A percentile compares a stretch with the other conserved stretches of the same genome.
These are phyloP conservation scores for Gleditsia sinensis DNA, from an alignment of 306 rosid genomes.

Conservation along the genomic window DNA sequence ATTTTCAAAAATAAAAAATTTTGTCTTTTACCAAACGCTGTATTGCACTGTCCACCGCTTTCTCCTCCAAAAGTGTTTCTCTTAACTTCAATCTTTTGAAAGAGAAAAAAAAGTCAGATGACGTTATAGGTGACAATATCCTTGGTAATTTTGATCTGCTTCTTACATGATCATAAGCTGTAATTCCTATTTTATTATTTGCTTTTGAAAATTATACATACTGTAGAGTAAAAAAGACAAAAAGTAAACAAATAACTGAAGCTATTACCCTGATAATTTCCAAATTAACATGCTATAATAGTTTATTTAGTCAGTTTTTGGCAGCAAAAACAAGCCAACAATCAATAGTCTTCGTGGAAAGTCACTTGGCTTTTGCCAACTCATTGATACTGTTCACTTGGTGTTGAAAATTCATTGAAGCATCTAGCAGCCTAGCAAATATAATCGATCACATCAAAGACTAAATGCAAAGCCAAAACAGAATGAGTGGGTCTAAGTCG, in stretches of 20 bases:
- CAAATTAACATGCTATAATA: neutral
- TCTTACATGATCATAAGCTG: conserved; percentile 12
- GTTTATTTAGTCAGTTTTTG: neutral
- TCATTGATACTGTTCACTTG: conserved; percentile 14
- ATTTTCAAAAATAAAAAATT: no score
- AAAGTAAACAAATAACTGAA: neutral
- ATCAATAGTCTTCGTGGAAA: conserved; percentile 27
- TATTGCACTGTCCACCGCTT: conserved; percentile 13
- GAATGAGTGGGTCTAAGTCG: conserved; percentile 18
- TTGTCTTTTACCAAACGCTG: no score
- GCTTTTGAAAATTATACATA: no score
- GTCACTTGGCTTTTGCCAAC: conserved; percentile 8
- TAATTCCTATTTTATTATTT: no score
- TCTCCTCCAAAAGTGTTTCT: neutral
- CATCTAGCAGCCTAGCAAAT: conserved; percentile 34
- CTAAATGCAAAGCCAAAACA: conserved; percentile 25
- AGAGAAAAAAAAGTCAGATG: neutral
- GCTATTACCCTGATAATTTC: neutral
- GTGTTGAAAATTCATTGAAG: conserved; percentile 28
- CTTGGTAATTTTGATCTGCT: neutral
- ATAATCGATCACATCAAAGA: conserved; percentile 33
- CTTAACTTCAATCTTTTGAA: neutral
- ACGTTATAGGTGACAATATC: conserved; percentile 28
- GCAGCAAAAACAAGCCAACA: conserved; percentile 28
- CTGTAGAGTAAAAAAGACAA: no score